phyloP scores from a whole-genome alignment of 306 rosid species.

The Prunus kanzakura region DNA sequence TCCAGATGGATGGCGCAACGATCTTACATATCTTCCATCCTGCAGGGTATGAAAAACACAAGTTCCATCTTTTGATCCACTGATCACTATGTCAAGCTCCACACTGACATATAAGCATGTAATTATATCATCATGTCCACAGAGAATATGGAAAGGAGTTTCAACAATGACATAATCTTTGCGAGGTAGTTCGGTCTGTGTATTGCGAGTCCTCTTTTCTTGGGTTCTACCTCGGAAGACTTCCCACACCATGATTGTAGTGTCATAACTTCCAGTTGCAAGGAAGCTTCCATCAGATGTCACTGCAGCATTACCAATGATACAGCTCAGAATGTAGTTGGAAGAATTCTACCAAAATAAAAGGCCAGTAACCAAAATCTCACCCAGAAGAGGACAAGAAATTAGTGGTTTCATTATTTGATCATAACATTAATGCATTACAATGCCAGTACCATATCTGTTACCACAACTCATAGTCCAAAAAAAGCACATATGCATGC shows the following conservation, averaged over 20 bases:
- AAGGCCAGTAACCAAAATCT: neutral
- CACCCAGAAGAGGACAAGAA: neutral
- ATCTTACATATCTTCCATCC: constrained; percentile 91
- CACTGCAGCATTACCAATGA: constrained; percentile 59
- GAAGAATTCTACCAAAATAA: constrained; percentile 3
- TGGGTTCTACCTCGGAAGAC: constrained; percentile 65
- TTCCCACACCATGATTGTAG: constrained; percentile 98
- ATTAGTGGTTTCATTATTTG: neutral
- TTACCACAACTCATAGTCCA: neutral
- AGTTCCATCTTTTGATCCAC: constrained; percentile 99
- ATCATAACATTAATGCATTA: constrained; percentile 9
- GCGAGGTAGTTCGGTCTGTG: constrained; percentile 69
- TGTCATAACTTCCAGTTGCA: constrained; percentile 97
- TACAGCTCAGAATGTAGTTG: neutral
- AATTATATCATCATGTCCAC: constrained; percentile 93
- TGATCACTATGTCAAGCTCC: constrained; percentile 93
- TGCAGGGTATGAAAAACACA: constrained; percentile 89
- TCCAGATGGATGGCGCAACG: constrained; percentile 77
- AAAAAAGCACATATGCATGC: neutral
- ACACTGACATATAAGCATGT: constrained; percentile 79
- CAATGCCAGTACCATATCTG: neutral
- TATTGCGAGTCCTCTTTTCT: constrained; percentile 69
- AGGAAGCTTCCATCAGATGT: constrained; percentile 94
- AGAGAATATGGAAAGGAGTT: constrained; percentile 91
- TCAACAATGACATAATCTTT: constrained; percentile 77